Base-by-base conservation (phyloP, 2,329 filamentous ascomycete species). In the Aspergillus sp. region DNA sequence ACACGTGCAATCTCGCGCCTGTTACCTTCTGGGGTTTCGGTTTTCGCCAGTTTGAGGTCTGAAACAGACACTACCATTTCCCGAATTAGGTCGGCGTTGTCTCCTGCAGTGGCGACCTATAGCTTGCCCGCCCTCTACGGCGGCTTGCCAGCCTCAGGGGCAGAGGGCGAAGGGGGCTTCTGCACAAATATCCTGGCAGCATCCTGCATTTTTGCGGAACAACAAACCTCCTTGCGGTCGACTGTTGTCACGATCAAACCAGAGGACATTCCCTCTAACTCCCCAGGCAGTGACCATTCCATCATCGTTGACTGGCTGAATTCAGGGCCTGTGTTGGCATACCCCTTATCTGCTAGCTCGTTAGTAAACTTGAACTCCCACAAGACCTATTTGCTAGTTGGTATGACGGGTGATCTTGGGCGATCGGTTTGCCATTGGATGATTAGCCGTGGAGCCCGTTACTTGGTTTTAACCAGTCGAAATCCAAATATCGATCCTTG, bases 1-100 rank as follows among this genome's bases (percentile, higher is more conserved):
- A 10, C 54, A 13, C 54, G 54, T 5, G n/a, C 27, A 2, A 50
- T 61, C 10, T 25, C 49, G 6, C 59, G 54, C 19, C 48, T 61
- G 2, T 42, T 61, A 5, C 59, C 59, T 48, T 5, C 48, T 3
- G 49, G 21, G 19, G 41, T 57, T 13, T 55, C 62, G 7, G 54
- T 36, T 10, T 44, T 32, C n/a, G 56, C 47, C 7, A 32, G 53
- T 8, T 54, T 63, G 10, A 21, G 21, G 10, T 25, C 56, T 15
- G 52, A 53, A 15, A 17, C 44, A 4, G 60, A 59, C 21, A n/a
- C 7, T 27, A 27, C 25, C 25, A 27, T 27, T 8, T 7, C 19
- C 23, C 36, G 39, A 13, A 10, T 56, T 19, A 47, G 36, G 13
- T 13, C 23, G 2, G 36, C 48, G 15, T 17, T 57, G 17, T n/a